Evolutionary conservation across 352 stramenopile genomes (phyloP).

Genomic region (Globisporangium solare): DNA sequence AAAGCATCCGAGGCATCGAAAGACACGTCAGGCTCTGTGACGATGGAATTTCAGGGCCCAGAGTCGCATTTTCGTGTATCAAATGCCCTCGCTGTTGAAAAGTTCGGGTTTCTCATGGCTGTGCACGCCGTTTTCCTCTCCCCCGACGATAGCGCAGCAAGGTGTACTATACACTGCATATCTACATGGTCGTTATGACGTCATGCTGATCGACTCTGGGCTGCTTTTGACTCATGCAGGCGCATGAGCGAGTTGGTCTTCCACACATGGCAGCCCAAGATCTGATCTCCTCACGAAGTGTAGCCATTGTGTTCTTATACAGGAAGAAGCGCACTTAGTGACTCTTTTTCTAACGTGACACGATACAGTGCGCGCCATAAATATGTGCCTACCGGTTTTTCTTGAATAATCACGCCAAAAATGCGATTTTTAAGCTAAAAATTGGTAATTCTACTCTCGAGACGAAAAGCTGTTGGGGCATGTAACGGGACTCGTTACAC

Average conservation of each 20-base stretch:
- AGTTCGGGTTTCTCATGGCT: slow-evolving; percentile 16
- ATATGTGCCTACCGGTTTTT: no score
- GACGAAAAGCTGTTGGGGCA: no score
- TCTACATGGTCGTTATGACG: background rate
- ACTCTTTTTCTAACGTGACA: no score
- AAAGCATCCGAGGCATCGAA: slow-evolving; percentile 27
- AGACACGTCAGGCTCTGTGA: slow-evolving; percentile 32
- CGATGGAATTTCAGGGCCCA: slow-evolving; percentile 55
- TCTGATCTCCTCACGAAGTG: slow-evolving; percentile 15
- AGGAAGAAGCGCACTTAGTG: no score
- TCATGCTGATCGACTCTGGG: background rate
- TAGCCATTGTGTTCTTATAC: no score
- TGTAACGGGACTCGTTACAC: no score
- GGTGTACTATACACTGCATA: slow-evolving; percentile 20
- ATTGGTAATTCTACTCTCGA: no score
- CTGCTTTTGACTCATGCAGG: slow-evolving; percentile 14
- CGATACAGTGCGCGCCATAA: no score
- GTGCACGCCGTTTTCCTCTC: slow-evolving; percentile 25
- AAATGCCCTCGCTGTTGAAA: slow-evolving; percentile 17
- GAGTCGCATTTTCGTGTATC: slow-evolving; percentile 17
- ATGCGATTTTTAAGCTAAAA: no score
- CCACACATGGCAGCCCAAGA: slow-evolving; percentile 38
- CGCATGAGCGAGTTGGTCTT: slow-evolving; percentile 44
- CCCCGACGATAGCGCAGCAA: slow-evolving; percentile 18
- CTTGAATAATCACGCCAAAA: no score